Conservation (phyloP, 2,329 filamentous ascomycete genomes). For the Ascochyta clinopodiicola region DNA sequence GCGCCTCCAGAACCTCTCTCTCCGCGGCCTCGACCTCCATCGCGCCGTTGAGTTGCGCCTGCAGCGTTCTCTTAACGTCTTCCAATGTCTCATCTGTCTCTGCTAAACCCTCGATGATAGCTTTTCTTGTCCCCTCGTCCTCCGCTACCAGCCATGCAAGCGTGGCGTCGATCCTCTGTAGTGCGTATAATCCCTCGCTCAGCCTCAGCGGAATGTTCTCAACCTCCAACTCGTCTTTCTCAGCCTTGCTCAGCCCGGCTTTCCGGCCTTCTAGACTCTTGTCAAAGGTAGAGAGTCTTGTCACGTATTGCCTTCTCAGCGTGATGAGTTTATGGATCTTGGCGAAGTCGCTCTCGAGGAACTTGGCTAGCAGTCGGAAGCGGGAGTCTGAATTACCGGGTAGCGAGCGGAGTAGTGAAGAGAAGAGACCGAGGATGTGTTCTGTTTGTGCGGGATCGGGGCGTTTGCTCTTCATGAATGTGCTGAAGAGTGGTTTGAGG, state of each 20-base stretch:
- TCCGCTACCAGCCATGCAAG: slow-evolving; percentile 92
- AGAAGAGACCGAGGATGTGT: slow-evolving; percentile 84
- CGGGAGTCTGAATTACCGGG: slow-evolving; percentile 78
- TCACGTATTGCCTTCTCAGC: slow-evolving; percentile 73
- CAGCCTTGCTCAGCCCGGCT: slow-evolving; percentile 61
- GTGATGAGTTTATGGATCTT: slow-evolving; percentile 77
- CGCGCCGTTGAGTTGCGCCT: slow-evolving; percentile 70
- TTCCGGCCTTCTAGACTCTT: slow-evolving; percentile 66
- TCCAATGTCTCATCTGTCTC: slow-evolving; percentile 71
- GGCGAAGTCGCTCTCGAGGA: slow-evolving; percentile 91
- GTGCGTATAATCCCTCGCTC: slow-evolving; percentile 81
- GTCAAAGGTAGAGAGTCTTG: slow-evolving; percentile 68
- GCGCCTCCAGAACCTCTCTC: slow-evolving; percentile 70
- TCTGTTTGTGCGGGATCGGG: slow-evolving; percentile 72
- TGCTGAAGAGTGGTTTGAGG: slow-evolving; percentile 81
- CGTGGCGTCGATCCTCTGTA: slow-evolving; percentile 84
- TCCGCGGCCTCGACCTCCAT: slow-evolving; percentile 59
- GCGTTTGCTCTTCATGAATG: slow-evolving; percentile 88
- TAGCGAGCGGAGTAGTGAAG: slow-evolving; percentile 78
- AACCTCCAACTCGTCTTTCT: slow-evolving; percentile 66
- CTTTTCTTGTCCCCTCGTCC: slow-evolving; percentile 74
- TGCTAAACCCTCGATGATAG: slow-evolving; percentile 68
- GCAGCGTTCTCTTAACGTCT: slow-evolving; percentile 70
- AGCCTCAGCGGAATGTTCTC: slow-evolving; percentile 78
- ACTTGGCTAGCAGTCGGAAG: slow-evolving; percentile 88